Base-by-base conservation (phyloP, 805 yeast genomes). In the Ascoidea asiatica region DNA sequence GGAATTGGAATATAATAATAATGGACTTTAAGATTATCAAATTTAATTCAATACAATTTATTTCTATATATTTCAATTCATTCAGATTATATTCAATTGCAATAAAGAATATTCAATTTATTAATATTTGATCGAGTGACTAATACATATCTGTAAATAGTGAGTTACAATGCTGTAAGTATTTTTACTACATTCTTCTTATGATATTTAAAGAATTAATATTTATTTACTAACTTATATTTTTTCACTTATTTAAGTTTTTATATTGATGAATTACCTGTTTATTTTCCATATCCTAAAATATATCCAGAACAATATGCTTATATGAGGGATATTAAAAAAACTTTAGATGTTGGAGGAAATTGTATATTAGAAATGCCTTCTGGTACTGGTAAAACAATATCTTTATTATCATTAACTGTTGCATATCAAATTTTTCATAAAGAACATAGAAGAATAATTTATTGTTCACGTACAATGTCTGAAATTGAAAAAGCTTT, bases 391-490 rank as follows among this genome's bases (percentile, higher is more conserved):
- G 99, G 99, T 39, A 92, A 92, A 60, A 92, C 99, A 37, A 84
- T 92, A 3, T 88, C 97, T 0, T 69, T 92, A 58, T 67, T 92
- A 23, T 87, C 97, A 0, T 64, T 92, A 40, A 87, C 97, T 0
- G 87, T 92, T 40, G 95, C 98, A 13, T 92, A 92, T 62, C 99
- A 92, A 60, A 79, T 86, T 85, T 76, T 75, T 57, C 89, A 90
- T 59, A 95, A 96, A 7, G 97, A 90, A 56, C 95, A 87, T 57
- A 66, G 95, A 17, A 92, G 90, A 69, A 79, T 92, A 52, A 86
- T 92, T 5, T 92, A 92, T 63, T 92, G 99, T 62, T 92, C 98
- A 4, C 97, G 99, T 72, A 92, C 99, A 33, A 92, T 92, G 97
- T 86, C 97, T 8, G 99, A 92, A 65, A 92, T 92, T 59, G 98